Conservation (phyloP, 2,329 filamentous ascomycete genomes). For the Botryotinia convoluta region DNA sequence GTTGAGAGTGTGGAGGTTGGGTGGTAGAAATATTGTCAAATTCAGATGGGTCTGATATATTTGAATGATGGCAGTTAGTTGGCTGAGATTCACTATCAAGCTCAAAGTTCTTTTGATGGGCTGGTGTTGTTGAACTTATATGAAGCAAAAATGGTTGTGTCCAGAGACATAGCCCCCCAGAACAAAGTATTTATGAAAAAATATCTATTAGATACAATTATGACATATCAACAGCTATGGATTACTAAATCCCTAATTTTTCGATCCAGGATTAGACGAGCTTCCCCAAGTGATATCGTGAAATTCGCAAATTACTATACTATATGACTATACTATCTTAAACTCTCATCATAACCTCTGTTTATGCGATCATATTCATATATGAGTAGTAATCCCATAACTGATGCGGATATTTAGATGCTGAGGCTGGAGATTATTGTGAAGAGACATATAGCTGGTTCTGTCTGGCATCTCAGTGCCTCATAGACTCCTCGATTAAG, state of each 20-base stretch:
- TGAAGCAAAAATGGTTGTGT: rapidly evolving
- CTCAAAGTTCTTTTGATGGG: not conserved
- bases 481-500: not conserved
- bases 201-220: not conserved
- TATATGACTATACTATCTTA: not conserved
- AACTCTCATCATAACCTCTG: rapidly evolving
- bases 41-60: not conserved
- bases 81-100: not conserved
- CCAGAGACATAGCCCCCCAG: not conserved
- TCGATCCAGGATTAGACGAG: not conserved
- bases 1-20: not conserved
- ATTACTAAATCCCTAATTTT: rapidly evolving
- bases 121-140: not conserved
- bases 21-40: not conserved
- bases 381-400: not conserved
- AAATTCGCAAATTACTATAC: not conserved
- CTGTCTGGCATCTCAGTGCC: not conserved
- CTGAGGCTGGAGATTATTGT: rapidly evolving
- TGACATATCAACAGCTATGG: not conserved
- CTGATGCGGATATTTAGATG: rapidly evolving
- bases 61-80: not conserved
- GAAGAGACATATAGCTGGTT: not conserved
- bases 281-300: not conserved
- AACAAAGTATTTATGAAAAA: not conserved
- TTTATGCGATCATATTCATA: not conserved